These are phyloP conservation scores for Purpureocillium lavendulum DNA, from an alignment of 2,329 filamentous ascomycete genomes.

Conservation along the genomic window DNA sequence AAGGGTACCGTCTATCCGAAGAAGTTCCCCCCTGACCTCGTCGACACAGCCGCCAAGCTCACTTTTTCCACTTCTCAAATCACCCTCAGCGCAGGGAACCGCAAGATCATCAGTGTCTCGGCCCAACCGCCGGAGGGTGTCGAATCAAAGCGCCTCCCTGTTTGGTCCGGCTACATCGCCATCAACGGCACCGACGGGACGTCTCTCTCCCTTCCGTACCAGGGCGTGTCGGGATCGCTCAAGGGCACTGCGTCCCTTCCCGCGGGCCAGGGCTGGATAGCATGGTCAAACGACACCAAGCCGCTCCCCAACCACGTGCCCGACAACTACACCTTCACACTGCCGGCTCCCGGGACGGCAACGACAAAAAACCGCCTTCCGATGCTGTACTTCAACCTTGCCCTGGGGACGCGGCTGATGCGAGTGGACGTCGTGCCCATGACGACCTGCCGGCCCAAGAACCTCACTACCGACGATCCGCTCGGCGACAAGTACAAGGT, in stretches of 20 bases:
- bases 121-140: slow-evolving; percentile 30
- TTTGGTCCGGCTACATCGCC: slow-evolving; percentile 33
- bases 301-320: slow-evolving; percentile 8
- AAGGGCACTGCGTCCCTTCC: slow-evolving; percentile 15
- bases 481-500: slow-evolving; percentile 23
- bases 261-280: slow-evolving; percentile 12
- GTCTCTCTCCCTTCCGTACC: slow-evolving; percentile 28
- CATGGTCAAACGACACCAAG: slow-evolving; percentile 18
- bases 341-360: slow-evolving; percentile 23
- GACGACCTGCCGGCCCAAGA: slow-evolving; percentile 14
- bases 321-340: slow-evolving; percentile 26
- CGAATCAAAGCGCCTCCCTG: slow-evolving; percentile 24
- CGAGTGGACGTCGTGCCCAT: slow-evolving; percentile 34
- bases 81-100: slow-evolving; percentile 31
- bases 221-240: slow-evolving; percentile 25
- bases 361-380: slow-evolving; percentile 16
- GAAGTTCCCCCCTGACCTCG: slow-evolving; percentile 36
- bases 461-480: slow-evolving; percentile 13
- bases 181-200: slow-evolving; percentile 28
- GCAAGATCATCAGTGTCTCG: slow-evolving; percentile 35
- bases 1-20: slow-evolving; percentile 24
- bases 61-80: slow-evolving; percentile 32
- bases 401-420: slow-evolving; percentile 34
- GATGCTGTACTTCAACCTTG: slow-evolving; percentile 24
- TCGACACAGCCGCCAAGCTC: slow-evolving; percentile 30